Evolutionary conservation across 306 rosid species (phyloP).

Genomic region (Cyamopsis tetragonoloba): DNA sequence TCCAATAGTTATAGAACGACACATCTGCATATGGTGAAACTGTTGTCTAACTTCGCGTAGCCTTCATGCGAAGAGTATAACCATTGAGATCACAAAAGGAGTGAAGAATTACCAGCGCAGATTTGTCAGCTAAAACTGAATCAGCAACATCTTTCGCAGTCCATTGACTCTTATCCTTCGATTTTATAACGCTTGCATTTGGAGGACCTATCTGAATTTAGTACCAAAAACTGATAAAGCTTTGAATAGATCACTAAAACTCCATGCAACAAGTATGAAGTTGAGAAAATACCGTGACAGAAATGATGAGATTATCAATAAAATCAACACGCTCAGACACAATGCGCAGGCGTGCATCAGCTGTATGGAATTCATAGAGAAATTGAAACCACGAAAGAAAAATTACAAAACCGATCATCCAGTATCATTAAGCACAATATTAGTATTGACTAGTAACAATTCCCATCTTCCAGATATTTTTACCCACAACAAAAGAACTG

Average conservation of each 20-base stretch:
- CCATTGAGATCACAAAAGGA: background rate
- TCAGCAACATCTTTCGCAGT: constrained; percentile 88
- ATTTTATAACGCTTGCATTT: constrained; percentile 60
- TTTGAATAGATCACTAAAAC: constrained; percentile 14
- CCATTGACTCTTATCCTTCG: constrained; percentile 82
- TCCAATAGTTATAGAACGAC: background rate
- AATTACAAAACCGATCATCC: constrained; percentile 16
- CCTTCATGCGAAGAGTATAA: background rate
- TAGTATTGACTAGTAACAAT: background rate
- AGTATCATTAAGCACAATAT: constrained; percentile 6
- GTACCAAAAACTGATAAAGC: constrained; percentile 33
- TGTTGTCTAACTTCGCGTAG: background rate
- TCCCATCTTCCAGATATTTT: background rate
- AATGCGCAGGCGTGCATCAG: constrained; percentile 93
- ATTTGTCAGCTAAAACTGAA: constrained; percentile 90
- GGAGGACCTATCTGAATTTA: constrained; percentile 94
- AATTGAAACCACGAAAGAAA: constrained; percentile 12
- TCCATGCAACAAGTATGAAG: constrained; percentile 1
- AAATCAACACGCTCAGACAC: constrained; percentile 94
- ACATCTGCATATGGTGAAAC: background rate
- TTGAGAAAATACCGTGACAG: constrained; percentile 71
- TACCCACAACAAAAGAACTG: background rate
- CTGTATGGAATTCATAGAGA: constrained; percentile 41
- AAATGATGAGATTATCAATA: constrained; percentile 72
- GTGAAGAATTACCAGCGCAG: constrained; percentile 66